Evolutionary conservation across 2,329 filamentous ascomycete species (phyloP), one percentile per base, ranked within the genome.

Genomic region (Cryoendolithus antarcticus): DNA sequence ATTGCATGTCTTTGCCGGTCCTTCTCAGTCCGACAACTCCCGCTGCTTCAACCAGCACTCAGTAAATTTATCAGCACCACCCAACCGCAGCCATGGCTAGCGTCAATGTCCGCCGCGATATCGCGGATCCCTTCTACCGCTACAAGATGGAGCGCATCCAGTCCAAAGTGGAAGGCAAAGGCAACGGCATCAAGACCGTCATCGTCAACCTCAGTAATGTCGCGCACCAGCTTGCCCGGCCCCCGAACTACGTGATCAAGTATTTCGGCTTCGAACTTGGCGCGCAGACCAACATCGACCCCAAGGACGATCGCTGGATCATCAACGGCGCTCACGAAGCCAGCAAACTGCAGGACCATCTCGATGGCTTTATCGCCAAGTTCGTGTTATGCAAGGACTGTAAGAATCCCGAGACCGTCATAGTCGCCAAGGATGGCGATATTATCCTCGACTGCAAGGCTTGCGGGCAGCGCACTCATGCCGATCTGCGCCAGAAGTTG

Each of bases 121-220:
- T 94, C 71, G 82, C 81, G 73, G 91, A 98, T 71, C 82, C 82
- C 69, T 98, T 95, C 79, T 98, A 98, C 72, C 91, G 91, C 66
- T 98, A 98, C 80, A 98, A 98, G 79, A 98, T 98, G 91, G 91
- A 96, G 72, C 82, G 80, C 56, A 72, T 98, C 62, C 86, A 93
- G 74, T 94, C 91, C 65, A 98, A 98, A 75, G 93, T 98, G 57
- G 91, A 98, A 71, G 91, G 91, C 69, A 98, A 98, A 70, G 91
- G 91, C 53, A 98, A 98, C 71, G 91, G 91, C 61, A 98, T 98
- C 78, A 98, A 98, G 74, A 98, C 65, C 56, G 91, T 98, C 59
- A 81, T 98, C 55, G 86, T 93, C 75, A 98, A 98, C 67, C 70
- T 98, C 61, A 85, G 80, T 74, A 93, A 84, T 61, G 86, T 98